Evolutionary conservation across 495 filamentous ascomycete genomes (phyloP).

Genomic region (Elasticomyces elasticus): DNA sequence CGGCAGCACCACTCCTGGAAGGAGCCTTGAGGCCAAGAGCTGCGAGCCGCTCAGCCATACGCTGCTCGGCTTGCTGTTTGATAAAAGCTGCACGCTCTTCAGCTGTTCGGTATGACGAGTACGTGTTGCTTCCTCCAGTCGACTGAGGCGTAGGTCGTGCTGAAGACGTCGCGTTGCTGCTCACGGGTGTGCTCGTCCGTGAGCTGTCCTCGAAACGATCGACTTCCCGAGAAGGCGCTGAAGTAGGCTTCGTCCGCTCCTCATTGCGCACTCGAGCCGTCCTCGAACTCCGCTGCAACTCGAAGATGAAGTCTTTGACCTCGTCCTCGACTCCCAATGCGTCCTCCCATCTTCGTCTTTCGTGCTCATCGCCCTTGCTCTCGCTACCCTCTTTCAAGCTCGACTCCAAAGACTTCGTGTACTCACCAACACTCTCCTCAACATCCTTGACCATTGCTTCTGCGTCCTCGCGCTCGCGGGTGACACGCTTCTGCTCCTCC

Average conservation of each 20-base stretch:
- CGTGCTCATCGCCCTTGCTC: slow-evolving; percentile 65
- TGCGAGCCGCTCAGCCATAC: slow-evolving; percentile 95
- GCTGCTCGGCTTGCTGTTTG: slow-evolving; percentile 90
- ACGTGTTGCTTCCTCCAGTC: slow-evolving; percentile 40
- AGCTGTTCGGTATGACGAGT: slow-evolving; percentile 74
- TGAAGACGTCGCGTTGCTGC: slow-evolving; percentile 31
- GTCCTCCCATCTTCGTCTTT: slow-evolving; percentile 91
- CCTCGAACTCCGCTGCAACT: slow-evolving; percentile 75
- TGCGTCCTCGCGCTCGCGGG: slow-evolving; percentile 81
- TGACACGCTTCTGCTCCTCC: slow-evolving; percentile 70
- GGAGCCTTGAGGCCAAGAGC: slow-evolving; percentile 83
- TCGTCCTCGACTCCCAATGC: slow-evolving; percentile 92
- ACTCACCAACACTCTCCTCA: slow-evolving; percentile 92
- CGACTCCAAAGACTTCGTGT: slow-evolving; percentile 70
- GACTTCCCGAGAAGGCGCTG: not conserved
- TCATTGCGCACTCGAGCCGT: slow-evolving; percentile 66
- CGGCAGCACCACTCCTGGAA: slow-evolving; percentile 39
- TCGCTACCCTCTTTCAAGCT: slow-evolving; percentile 75
- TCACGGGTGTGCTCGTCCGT: slow-evolving; percentile 7
- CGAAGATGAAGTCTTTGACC: slow-evolving; percentile 94
- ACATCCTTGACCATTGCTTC: slow-evolving; percentile 94
- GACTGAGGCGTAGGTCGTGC: slow-evolving; percentile 35
- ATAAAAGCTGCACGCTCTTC: slow-evolving; percentile 93
- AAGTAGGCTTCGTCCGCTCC: slow-evolving; percentile 40
- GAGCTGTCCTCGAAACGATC: slow-evolving; percentile 1